A percentile compares a stretch with the other conserved stretches of the same genome.
Conservation (phyloP, 345 rosid genomes). For the Aquilaria sinensis region DNA sequence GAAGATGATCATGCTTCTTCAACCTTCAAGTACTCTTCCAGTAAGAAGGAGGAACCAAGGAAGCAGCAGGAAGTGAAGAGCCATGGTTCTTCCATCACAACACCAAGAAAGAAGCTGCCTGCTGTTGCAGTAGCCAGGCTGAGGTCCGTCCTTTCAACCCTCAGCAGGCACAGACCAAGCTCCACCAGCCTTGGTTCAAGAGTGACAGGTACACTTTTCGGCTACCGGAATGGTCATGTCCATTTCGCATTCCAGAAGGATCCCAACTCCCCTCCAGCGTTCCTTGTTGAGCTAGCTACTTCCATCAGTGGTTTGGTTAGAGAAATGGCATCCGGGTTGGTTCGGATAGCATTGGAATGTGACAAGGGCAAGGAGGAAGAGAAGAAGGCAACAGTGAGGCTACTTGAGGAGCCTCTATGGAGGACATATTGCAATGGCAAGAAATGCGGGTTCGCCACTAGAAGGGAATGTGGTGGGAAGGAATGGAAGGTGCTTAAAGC, state of each 20-base stretch:
- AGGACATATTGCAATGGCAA: constrained; percentile 93
- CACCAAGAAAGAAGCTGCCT: constrained; percentile 47
- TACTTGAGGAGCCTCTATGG: constrained; percentile 88
- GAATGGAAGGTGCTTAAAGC: constrained; percentile 79
- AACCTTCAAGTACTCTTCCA: constrained; percentile 26
- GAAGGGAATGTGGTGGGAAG: constrained; percentile 68
- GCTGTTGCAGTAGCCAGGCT: constrained; percentile 77
- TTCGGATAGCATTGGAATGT: constrained; percentile 89
- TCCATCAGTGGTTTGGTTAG: constrained; percentile 78
- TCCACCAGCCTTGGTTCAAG: constrained; percentile 46
- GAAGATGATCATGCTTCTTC: constrained; percentile 3
- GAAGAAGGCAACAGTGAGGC: constrained; percentile 35
- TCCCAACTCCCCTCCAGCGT: constrained; percentile 72
- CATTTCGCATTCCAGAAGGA: constrained; percentile 90
- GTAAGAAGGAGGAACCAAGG: constrained; percentile 18
- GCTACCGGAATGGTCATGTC: constrained; percentile 84
- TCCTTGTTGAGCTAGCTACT: constrained; percentile 81
- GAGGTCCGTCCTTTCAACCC: constrained; percentile 57
- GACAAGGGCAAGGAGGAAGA: constrained; percentile 49
- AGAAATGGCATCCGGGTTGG: constrained; percentile 99
- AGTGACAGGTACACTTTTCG: constrained; percentile 90
- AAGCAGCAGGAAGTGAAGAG: constrained; percentile 5
- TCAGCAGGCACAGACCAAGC: constrained; percentile 42
- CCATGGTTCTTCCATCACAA: constrained; percentile 14
- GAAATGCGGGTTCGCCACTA: constrained; percentile 75